Evolutionary conservation across 2,329 filamentous ascomycete species (phyloP).

Genomic region (Penicillium sp.): DNA sequence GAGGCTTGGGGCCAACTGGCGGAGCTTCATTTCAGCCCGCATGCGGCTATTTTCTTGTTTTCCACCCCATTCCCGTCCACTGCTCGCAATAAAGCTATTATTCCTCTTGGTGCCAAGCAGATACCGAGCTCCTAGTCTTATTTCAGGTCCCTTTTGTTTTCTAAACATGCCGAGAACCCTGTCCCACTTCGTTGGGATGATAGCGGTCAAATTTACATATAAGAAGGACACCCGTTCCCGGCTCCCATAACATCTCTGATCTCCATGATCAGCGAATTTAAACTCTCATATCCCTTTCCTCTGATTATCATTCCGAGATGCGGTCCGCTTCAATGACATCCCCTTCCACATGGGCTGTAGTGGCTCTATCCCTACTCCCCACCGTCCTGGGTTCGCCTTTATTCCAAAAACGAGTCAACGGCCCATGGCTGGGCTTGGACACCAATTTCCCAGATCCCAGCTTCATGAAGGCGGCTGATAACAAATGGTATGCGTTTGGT

Average conservation of each 20-base stretch:
- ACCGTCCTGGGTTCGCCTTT: conserved; percentile 20
- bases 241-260: not conserved
- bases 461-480: conserved; percentile 49
- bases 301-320: conserved; percentile 3
- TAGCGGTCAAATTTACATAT: conserved; percentile 13
- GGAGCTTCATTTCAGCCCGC: conserved; percentile 12
- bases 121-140: not conserved
- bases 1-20: conserved; percentile 13
- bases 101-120: conserved; percentile 7
- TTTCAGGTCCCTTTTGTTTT: not conserved
- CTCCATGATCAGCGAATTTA: not conserved
- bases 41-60: not conserved
- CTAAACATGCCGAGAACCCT: not conserved
- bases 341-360: conserved; percentile 7
- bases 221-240: conserved; percentile 7
- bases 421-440: conserved; percentile 31
- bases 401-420: conserved; percentile 17
- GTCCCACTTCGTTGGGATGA: not conserved
- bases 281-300: not conserved
- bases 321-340: not conserved
- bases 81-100: not conserved
- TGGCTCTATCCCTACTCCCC: conserved; percentile 14
- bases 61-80: not conserved
- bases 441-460: conserved; percentile 45
- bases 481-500: conserved; percentile 59